These are phyloP conservation scores for Lachnellula hyalina DNA, from an alignment of 2,329 filamentous ascomycete genomes.

Conservation along the genomic window DNA sequence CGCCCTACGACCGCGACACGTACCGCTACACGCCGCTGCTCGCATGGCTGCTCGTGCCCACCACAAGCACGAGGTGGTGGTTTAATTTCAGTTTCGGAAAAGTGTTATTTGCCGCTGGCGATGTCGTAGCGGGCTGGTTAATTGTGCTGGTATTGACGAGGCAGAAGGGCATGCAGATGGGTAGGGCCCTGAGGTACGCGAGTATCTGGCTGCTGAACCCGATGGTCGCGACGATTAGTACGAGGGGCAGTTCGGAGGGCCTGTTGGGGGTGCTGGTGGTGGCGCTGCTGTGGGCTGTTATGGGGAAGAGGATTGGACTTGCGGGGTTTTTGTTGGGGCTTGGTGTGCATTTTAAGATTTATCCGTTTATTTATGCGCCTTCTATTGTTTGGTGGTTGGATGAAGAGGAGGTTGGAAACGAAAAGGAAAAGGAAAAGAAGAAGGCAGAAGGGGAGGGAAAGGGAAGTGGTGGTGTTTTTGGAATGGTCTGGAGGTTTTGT, in stretches of 20 bases:
- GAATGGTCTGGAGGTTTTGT: slow-evolving; percentile 38
- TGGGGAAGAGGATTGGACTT: slow-evolving; percentile 54
- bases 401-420: slow-evolving; percentile 38
- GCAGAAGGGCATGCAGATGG: slow-evolving; percentile 30
- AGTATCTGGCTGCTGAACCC: slow-evolving; percentile 93
- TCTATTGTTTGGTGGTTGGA: slow-evolving; percentile 80
- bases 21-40: slow-evolving; percentile 96
- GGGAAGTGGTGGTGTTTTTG: slow-evolving; percentile 20
- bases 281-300: slow-evolving; percentile 75
- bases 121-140: slow-evolving; percentile 79
- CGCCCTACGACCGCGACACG: slow-evolving; percentile 84
- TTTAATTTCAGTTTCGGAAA: slow-evolving; percentile 74
- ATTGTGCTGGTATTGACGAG: slow-evolving; percentile 52
- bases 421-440: background rate
- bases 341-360: slow-evolving; percentile 96
- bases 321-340: slow-evolving; percentile 75
- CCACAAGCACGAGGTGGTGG: slow-evolving; percentile 47
- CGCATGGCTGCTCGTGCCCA: slow-evolving; percentile 85
- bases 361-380: slow-evolving; percentile 91
- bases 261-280: slow-evolving; percentile 80
- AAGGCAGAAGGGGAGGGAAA: slow-evolving; percentile 3
- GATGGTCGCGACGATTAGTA: slow-evolving; percentile 97
- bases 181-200: slow-evolving; percentile 66
- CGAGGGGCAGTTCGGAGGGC: slow-evolving; percentile 88
- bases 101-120: slow-evolving; percentile 74